Evolutionary conservation across 1,139 yeast species (phyloP), one percentile per base, ranked within the genome.

Genomic region (Meyerozyma carpophila): DNA sequence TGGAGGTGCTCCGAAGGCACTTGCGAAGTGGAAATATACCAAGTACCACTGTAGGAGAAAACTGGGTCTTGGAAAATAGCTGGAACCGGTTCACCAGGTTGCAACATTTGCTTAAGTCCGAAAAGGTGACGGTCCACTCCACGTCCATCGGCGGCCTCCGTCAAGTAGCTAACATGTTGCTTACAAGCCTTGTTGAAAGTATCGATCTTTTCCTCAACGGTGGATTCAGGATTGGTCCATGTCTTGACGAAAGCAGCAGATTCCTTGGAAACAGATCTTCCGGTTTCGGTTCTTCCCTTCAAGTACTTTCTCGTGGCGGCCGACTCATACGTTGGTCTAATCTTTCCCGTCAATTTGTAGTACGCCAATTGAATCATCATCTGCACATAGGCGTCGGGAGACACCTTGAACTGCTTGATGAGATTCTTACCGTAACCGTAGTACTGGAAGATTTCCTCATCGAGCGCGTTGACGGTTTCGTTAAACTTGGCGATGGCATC

Each of bases 231-330:
- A 57, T 81, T 70, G 52, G 83, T 73, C 88, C 95, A 87, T 37
- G 88, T 81, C 60, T 79, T 74, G 50, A 87, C 95, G 64, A 90
- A 88, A 40, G 71, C 70, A 46, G 79, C 74, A 27, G 91, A 79
- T 61, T 86, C 95, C 44, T 65, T 67, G n/a, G 95, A 82, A 21
- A 89, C 96, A 8, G 90, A 69, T 61, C 98, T 80, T 50, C 95
- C 91, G 36, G 97, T 86, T 66, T 93, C 98, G n/a, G 98, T 93
- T 65, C 98, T 81, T 46, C 98, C 98, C 56, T 80, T 82, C 60
- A 82, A 85, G 68, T 77, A 91, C 61, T 82, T 83, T 65, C 98
- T 81, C 5, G 98, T 91, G 25, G 98, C 90, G 7, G 97, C 97
- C 41, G 96, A 85, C 66, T 93, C 98, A 64, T 93, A 93, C 24